These are phyloP conservation scores for Peribolospora kevripleyi DNA, from an alignment of 768 basidiomycete genomes.

Conservation along the genomic window DNA sequence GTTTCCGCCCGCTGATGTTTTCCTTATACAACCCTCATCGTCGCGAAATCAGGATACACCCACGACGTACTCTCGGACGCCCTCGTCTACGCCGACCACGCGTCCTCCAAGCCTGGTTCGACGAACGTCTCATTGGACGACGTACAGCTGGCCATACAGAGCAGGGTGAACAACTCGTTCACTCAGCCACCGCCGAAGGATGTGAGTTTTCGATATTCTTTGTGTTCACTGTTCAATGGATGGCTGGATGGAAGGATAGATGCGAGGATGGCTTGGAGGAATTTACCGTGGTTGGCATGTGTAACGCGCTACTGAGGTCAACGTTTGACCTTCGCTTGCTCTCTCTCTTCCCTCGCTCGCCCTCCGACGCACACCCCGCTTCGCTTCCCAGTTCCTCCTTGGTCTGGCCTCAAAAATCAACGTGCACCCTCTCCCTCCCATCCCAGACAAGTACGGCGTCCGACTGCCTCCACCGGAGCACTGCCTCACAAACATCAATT, in stretches of 20 bases:
- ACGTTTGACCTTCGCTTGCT: not conserved
- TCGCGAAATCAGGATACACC: slow-evolving; percentile 21
- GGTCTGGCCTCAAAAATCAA: slow-evolving; percentile 22
- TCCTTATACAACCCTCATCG: not conserved
- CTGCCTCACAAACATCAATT: slow-evolving; percentile 22
- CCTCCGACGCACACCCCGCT: not conserved
- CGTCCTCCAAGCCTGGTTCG: slow-evolving; percentile 12
- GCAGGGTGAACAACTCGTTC: slow-evolving; percentile 20
- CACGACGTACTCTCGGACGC: slow-evolving; percentile 21
- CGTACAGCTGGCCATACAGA: slow-evolving; percentile 22
- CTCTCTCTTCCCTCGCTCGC: not conserved
- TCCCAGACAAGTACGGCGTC: slow-evolving; percentile 23
- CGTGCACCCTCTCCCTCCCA: slow-evolving; percentile 20
- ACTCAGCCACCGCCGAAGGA: slow-evolving; percentile 22
- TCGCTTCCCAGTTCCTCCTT: slow-evolving; percentile 19
- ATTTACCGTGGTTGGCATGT: too few species aligned
- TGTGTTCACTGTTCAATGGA: not conserved
- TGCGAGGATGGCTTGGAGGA: too few species aligned
- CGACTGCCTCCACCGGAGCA: slow-evolving; percentile 21
- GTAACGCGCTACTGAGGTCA: too few species aligned
- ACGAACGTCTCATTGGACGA: slow-evolving; percentile 15
- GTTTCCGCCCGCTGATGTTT: not conserved
- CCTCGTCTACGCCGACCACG: slow-evolving; percentile 22
- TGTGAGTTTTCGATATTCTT: slow-evolving; percentile 12
- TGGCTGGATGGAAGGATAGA: not conserved